Evolutionary conservation across 139 green algal genomes (phyloP), one percentile per base, ranked within the genome.

Genomic region (Micromonas commoda): DNA sequence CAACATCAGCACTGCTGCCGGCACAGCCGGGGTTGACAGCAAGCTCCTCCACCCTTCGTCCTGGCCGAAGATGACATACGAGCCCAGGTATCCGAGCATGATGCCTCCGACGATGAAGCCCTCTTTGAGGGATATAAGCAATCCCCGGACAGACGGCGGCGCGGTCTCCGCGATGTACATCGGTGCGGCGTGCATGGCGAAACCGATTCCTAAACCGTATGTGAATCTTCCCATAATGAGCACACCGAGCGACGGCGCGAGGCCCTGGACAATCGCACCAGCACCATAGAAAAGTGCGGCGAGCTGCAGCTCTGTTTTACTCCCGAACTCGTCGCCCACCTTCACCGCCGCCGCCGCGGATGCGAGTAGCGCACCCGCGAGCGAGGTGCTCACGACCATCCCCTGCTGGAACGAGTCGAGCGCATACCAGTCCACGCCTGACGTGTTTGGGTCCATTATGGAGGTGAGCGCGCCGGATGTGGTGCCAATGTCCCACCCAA

Each of bases 151-250:
- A 24, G 52, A 74, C 0, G 88, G 75, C 1, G 93, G 90, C 9
- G 85, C 82, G 0, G 92, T 96, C 82, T 97, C 93, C 31, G 88
- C 86, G 38, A 97, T 97, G 87, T 97, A 97, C 20, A 96, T 88
- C 0, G 93, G 93, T 4, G 92, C 93, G 9, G 85, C 90, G 82
- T 97, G 93, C 93, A 97, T 97, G 6, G 91, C 92, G 33, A 97
- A 88, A 6, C 93, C 93, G 57, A 97, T 96, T 74, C 88, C 93
- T 32, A 97, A 38, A 9, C 93, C 93, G 77, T 95, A 98, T 2
- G 90, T 21, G 19, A 84, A 33, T 3, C 92, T 80, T 0, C 85
- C 89, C 0, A 77, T 61, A 39, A 96, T 64, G 4, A 97, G 86
- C 0, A 76, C 20, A 0, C 70, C 31, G 3, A 91, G 84, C 24